phyloP scores from a whole-genome alignment of 306 rosid species.

The Prunus kanzakura region DNA sequence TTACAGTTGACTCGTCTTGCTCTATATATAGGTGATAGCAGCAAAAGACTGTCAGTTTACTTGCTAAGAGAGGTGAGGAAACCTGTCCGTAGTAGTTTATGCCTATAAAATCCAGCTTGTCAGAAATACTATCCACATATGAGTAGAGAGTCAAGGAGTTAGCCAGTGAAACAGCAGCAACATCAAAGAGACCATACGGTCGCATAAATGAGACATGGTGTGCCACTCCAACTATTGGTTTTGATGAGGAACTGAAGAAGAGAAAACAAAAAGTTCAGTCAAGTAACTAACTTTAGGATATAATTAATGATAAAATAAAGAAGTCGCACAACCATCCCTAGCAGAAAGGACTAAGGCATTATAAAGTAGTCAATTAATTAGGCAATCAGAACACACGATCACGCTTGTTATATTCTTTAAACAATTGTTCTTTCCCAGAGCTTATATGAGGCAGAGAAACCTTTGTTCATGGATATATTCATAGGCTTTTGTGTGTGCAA shows the following conservation, averaged over 20 bases:
- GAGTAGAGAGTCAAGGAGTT: conserved; percentile 81
- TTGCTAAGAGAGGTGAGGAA: conserved; percentile 23
- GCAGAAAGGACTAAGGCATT: conserved; percentile 1
- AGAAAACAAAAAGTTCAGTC: neutral
- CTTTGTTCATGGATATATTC: conserved; percentile 74
- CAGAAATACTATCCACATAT: conserved; percentile 70
- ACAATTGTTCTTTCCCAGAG: conserved; percentile 3
- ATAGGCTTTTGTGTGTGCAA: conserved; percentile 91
- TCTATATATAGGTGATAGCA: conserved; percentile 5
- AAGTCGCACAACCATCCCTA: conserved; percentile 1
- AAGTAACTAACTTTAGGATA: neutral
- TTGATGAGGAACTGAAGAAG: conserved; percentile 43
- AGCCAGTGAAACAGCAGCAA: conserved; percentile 73
- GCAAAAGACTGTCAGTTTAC: conserved; percentile 12
- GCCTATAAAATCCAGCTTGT: conserved; percentile 85
- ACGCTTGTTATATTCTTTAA: neutral
- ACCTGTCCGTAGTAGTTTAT: conserved; percentile 97
- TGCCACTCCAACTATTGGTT: conserved; percentile 70
- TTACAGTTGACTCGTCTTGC: conserved; percentile 10
- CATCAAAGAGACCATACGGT: conserved; percentile 85
- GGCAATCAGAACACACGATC: neutral
- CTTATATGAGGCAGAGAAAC: conserved; percentile 38
- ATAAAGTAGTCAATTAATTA: conserved; percentile 8
- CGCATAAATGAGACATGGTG: conserved; percentile 97
- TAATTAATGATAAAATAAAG: neutral